A percentile compares a stretch with the other conserved stretches of the same genome.
These are phyloP conservation scores for Colletotrichum filicis DNA, from an alignment of 2,329 filamentous ascomycete species.

Conservation along the genomic window DNA sequence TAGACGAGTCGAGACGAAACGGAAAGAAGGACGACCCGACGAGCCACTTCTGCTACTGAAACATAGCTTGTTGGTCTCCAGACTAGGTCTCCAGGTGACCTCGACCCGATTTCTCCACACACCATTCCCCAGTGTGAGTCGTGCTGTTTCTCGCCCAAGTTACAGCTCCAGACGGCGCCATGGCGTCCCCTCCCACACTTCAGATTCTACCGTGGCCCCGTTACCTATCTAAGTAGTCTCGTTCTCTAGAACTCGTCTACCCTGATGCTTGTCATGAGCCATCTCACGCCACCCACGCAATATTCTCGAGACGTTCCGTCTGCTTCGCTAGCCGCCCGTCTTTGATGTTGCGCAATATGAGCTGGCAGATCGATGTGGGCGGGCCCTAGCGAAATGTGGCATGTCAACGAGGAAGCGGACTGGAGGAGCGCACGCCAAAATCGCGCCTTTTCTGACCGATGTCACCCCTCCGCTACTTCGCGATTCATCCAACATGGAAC, in stretches of 20 bases:
- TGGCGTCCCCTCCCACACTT: neutral
- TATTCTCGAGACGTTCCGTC: neutral
- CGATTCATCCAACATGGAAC: neutral
- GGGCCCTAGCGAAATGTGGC: neutral
- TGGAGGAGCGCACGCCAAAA: neutral
- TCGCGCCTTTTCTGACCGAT: neutral
- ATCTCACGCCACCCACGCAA: constrained; percentile 23
- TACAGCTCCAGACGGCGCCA: constrained; percentile 16
- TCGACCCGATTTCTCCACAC: constrained; percentile 4
- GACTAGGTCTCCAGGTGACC: neutral
- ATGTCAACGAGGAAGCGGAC: neutral
- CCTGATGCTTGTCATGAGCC: constrained; percentile 22
- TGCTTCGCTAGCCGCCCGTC: neutral
- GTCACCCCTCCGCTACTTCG: neutral
- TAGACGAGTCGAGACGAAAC: constrained; percentile 20
- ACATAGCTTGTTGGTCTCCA: constrained; percentile 1
- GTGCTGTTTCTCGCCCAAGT: constrained; percentile 25
- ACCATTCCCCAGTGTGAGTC: constrained; percentile 15
- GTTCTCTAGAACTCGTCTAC: neutral
- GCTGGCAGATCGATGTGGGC: constrained; percentile 4
- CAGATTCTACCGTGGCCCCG: neutral
- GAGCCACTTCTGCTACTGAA: constrained; percentile 24
- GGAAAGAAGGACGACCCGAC: constrained; percentile 23
- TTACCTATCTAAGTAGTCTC: neutral
- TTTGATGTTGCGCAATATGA: constrained; percentile 8